A percentile compares a stretch with the other conserved stretches of the same genome.
Evolutionary conservation across 2,329 filamentous ascomycete species (phyloP).

Genomic region (Orbilia quercus): DNA sequence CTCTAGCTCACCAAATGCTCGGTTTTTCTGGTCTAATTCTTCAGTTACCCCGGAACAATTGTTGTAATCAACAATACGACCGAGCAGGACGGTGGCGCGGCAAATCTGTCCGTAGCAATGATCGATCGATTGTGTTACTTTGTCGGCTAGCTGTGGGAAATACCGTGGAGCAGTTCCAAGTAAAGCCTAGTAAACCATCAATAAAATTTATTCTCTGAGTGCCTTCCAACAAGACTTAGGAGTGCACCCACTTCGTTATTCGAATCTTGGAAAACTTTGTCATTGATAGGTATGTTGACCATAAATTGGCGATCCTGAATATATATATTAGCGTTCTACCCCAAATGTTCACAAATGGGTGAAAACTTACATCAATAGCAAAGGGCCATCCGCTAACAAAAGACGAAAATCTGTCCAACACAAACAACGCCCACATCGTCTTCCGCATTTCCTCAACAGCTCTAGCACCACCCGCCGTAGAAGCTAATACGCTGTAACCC

Average conservation of each 20-base stretch:
- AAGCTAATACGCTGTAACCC: neutral
- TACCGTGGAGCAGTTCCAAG: neutral
- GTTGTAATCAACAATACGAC: slow-evolving; percentile 32
- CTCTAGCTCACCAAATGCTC: slow-evolving; percentile 17
- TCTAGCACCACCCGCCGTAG: neutral
- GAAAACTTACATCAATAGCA: slow-evolving; percentile 27
- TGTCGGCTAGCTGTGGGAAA: slow-evolving; percentile 17
- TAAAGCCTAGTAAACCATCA: slow-evolving; percentile 4
- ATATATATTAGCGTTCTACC: slow-evolving; percentile 5
- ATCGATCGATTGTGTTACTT: slow-evolving; percentile 8
- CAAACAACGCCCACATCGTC: slow-evolving; percentile 30
- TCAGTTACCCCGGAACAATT: slow-evolving; percentile 21
- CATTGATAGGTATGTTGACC: slow-evolving; percentile 21
- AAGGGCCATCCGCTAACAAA: slow-evolving; percentile 37
- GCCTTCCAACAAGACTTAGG: neutral
- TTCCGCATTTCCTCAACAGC: slow-evolving; percentile 26
- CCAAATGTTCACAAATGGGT: neutral
- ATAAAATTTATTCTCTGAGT: neutral
- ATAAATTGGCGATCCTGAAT: slow-evolving; percentile 32
- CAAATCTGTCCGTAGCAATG: slow-evolving; percentile 29
- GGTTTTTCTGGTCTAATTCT: slow-evolving; percentile 12
- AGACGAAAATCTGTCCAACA: slow-evolving; percentile 24
- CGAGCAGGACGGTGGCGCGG: slow-evolving; percentile 22
- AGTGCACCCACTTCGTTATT: slow-evolving; percentile 7
- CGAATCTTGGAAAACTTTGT: slow-evolving; percentile 18